These are phyloP conservation scores for Exophiala sp. DNA, from an alignment of 2,329 filamentous ascomycete genomes.

Conservation along the genomic window DNA sequence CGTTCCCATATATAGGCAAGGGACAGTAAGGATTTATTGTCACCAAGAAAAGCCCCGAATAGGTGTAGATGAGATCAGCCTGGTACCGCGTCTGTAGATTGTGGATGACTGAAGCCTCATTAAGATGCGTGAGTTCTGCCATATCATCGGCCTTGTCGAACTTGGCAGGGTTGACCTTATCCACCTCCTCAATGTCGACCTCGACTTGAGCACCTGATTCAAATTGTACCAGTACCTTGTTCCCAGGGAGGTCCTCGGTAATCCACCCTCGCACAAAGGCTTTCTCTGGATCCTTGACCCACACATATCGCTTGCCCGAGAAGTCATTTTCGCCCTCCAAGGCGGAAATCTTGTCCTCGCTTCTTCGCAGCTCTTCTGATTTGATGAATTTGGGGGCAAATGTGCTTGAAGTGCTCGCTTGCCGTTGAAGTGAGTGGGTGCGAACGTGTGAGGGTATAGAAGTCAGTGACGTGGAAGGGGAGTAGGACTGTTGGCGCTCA, in stretches of 20 bases:
- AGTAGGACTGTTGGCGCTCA: slow-evolving; percentile 63
- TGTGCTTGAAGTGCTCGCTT: slow-evolving; percentile 61
- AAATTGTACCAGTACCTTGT: slow-evolving; percentile 76
- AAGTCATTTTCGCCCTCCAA: slow-evolving; percentile 99
- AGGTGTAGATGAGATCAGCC: slow-evolving; percentile 92
- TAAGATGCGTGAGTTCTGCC: slow-evolving; percentile 95
- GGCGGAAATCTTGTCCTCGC: slow-evolving; percentile 53
- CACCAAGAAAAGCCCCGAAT: slow-evolving; percentile 93
- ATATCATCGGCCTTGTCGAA: slow-evolving; percentile 99
- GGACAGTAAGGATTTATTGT: slow-evolving; percentile 96
- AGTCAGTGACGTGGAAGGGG: slow-evolving; percentile 47
- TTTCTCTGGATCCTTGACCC: slow-evolving; percentile 78
- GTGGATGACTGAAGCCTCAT: slow-evolving; percentile 95
- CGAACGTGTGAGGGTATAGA: slow-evolving; percentile 38
- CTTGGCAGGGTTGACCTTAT: slow-evolving; percentile 98
- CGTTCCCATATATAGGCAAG: slow-evolving; percentile 88
- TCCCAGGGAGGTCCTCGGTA: slow-evolving; percentile 67
- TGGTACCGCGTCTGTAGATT: slow-evolving; percentile 94
- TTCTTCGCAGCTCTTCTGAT: slow-evolving; percentile 64
- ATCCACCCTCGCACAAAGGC: slow-evolving; percentile 94
- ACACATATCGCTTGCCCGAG: slow-evolving; percentile 96
- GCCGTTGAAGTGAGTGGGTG: slow-evolving; percentile 57
- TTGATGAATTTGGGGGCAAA: slow-evolving; percentile 97
- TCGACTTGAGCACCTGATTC: slow-evolving; percentile 90
- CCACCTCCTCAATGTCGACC: slow-evolving; percentile 77